Evolutionary conservation across 192 early-diverging fungal species (phyloP), one percentile per base, ranked within the genome.

Genomic region (Gonapodya sp.): DNA sequence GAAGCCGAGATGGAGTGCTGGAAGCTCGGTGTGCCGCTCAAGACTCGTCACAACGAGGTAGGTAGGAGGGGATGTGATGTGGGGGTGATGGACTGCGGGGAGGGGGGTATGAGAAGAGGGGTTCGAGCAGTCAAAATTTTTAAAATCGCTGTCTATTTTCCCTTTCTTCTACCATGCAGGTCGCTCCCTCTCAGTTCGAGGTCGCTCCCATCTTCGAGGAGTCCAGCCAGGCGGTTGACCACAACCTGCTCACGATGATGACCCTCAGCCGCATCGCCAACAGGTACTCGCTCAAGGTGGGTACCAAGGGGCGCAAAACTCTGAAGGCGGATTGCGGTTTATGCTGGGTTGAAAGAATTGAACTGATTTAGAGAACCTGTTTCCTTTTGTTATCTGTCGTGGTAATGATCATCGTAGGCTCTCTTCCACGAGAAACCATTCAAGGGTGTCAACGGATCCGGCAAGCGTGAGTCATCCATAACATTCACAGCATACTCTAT

Each of bases 341-440:
- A n/a, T n/a, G n/a, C n/a, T n/a, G n/a, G n/a, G n/a, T n/a, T n/a
- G n/a, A n/a, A n/a, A n/a, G n/a, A n/a, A n/a, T n/a, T n/a, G n/a
- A n/a, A n/a, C n/a, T n/a, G n/a, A n/a, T n/a, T n/a, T n/a, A n/a
- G n/a, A n/a, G n/a, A n/a, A n/a, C n/a, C n/a, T n/a, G n/a, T n/a
- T n/a, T n/a, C n/a, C n/a, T n/a, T n/a, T n/a, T n/a, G n/a, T n/a
- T n/a, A n/a, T n/a, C n/a, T n/a, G n/a, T n/a, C n/a, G n/a, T 72
- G 64, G 16, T 72, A 72, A 72, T 72, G 16, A 30, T 30, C 64
- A 18, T 30, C 64, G 30, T 72, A 73, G 31, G 36, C 46, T 34
- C 91, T 99, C 74, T 99, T 94, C 93, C 97, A 99, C 91, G 97
- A 99, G 91, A 99, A 99, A 89, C 97, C 97, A 34, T 99, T 97